A percentile compares a stretch with the other conserved stretches of the same genome.
Conservation (phyloP, 345 rosid species). For the Durio zibethinus region DNA sequence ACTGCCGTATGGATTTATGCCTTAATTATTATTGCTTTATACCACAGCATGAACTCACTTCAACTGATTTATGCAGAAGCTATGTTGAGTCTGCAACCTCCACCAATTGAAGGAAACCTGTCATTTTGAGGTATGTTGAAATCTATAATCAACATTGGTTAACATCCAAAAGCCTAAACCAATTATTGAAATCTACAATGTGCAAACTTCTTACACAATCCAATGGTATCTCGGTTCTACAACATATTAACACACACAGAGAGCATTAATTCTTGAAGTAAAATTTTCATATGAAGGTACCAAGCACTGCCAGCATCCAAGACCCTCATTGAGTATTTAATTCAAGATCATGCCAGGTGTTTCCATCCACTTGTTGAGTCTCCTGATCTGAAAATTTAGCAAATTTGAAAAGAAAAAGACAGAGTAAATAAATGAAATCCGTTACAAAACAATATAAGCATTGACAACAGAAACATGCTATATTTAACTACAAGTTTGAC, state of each 20-base stretch:
- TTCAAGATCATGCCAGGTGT: slow-evolving; percentile 87
- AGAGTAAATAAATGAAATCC: not conserved
- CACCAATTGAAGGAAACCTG: not conserved
- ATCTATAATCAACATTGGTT: not conserved
- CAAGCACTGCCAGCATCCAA: not conserved
- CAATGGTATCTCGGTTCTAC: not conserved
- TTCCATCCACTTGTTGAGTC: slow-evolving; percentile 56
- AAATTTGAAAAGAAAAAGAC: not conserved
- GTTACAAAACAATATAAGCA: not conserved
- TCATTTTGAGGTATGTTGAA: not conserved
- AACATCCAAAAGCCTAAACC: not conserved
- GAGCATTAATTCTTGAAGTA: not conserved
- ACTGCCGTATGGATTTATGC: too few relatives aligned
- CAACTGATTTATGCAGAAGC: not conserved
- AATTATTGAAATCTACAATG: too few relatives aligned
- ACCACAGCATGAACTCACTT: not conserved
- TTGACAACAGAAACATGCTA: not conserved
- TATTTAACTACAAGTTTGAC: not conserved
- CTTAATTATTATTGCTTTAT: not conserved
- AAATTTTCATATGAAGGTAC: not conserved
- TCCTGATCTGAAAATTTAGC: slow-evolving; percentile 56
- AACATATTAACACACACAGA: not conserved
- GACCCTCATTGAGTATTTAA: slow-evolving; percentile 48
- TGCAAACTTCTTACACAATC: not conserved
- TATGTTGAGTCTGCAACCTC: not conserved